These are phyloP conservation scores for Leccinum aurantiacum DNA, from an alignment of 768 basidiomycete species.

Conservation along the genomic window DNA sequence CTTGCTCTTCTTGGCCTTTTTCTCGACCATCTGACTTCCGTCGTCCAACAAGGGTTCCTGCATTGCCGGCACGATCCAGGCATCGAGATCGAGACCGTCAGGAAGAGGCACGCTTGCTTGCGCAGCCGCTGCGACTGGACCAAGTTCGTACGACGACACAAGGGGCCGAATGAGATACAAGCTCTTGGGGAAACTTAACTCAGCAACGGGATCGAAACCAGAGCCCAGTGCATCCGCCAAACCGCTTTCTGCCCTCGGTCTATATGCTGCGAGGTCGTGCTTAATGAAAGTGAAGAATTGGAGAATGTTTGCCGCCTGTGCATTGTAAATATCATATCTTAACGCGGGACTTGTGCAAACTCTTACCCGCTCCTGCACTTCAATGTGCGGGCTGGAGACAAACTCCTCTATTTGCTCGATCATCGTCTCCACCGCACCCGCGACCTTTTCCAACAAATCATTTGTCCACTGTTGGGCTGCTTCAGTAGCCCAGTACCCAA, in stretches of 20 bases:
- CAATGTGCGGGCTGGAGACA: slow-evolving; percentile 64
- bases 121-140: slow-evolving; percentile 76
- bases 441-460: slow-evolving; percentile 64
- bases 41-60: slow-evolving; percentile 30
- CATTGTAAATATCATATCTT: slow-evolving; percentile 9
- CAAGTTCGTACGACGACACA: slow-evolving; percentile 75
- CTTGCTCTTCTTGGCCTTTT: slow-evolving; percentile 43
- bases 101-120: slow-evolving; percentile 83
- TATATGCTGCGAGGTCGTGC: slow-evolving; percentile 64
- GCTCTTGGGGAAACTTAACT: slow-evolving; percentile 79
- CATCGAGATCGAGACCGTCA: slow-evolving; percentile 81
- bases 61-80: slow-evolving; percentile 75
- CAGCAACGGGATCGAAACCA: slow-evolving; percentile 36
- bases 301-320: slow-evolving; percentile 74
- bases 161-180: slow-evolving; percentile 83
- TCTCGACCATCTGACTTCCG: slow-evolving; percentile 39
- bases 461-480: slow-evolving; percentile 59
- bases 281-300: slow-evolving; percentile 76
- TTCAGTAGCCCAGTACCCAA: no score
- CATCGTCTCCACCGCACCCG: slow-evolving; percentile 60
- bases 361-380: slow-evolving; percentile 91
- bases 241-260: slow-evolving; percentile 39
- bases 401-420: slow-evolving; percentile 60
- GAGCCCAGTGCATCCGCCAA: slow-evolving; percentile 40
- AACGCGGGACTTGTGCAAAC: slow-evolving; percentile 3